Conservation (phyloP, 176 grass and related monocot species). For the Zoysia japonica region DNA sequence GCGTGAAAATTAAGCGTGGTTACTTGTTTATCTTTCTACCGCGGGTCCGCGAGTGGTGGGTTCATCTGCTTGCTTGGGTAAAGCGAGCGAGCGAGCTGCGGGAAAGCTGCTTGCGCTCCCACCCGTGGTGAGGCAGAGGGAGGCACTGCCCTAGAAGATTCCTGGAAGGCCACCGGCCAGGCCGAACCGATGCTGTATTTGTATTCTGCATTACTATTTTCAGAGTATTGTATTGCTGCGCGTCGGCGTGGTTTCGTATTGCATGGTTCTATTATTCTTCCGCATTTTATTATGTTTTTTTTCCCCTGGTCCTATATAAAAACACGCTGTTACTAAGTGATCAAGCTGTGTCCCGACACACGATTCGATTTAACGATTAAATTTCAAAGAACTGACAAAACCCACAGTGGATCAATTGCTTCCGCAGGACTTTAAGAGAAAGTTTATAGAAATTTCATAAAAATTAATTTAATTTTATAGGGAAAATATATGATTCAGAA, state of each 20-base stretch:
- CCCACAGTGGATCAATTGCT: background rate
- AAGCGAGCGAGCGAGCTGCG: constrained; percentile 17
- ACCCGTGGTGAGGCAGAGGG: background rate
- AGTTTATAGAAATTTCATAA: too few relatives aligned
- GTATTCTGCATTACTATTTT: background rate
- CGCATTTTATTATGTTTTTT: background rate
- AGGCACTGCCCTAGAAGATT: constrained; percentile 56
- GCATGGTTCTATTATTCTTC: constrained; percentile 33
- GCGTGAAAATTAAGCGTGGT: constrained; percentile 16
- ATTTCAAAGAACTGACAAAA: background rate
- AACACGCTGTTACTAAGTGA: constrained; percentile 14
- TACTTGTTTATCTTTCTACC: background rate
- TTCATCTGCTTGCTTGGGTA: background rate
- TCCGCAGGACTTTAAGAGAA: too few relatives aligned
- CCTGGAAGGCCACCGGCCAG: constrained; percentile 38
- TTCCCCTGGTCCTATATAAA: background rate
- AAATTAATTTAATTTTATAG: too few relatives aligned
- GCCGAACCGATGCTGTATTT: too few relatives aligned
- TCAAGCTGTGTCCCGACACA: background rate
- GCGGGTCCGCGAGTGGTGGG: background rate
- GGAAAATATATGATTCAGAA: too few relatives aligned
- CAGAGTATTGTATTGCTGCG: constrained; percentile 11
- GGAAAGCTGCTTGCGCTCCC: constrained; percentile 36
- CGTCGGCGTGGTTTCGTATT: background rate
- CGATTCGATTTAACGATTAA: background rate